Base-by-base conservation (phyloP, 169 alveolate species). In the Babesia gibsoni region DNA sequence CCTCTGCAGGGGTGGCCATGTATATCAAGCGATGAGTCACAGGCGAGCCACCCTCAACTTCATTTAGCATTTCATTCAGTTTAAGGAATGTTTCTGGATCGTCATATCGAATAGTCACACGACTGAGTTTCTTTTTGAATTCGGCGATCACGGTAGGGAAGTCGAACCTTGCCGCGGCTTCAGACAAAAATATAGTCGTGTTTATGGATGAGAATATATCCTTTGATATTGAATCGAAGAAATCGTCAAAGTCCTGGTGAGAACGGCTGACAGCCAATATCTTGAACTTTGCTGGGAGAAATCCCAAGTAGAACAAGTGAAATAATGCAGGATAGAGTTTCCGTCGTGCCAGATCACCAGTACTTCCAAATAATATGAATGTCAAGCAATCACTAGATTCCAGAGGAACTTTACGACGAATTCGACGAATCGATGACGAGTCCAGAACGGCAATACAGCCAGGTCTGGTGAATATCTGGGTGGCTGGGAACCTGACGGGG, bases 371-470 rank as follows among this genome's bases (percentile, higher is more conserved):
- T 36, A 79, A 49, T 8, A 79, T 35, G 27, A 79, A 56, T 0
- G 88, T 68, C 29, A 79, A 65, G 65, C 49, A 69, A 48, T 79
- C 88, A 18, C 45, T 61, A 14, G 41, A 73, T 30, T 67, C 72
- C 29, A 68, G 30, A 9, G 82, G 82, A 10, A 69, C 46, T 36
- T 79, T 68, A 23, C 67, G 68, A 7, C 83, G 41, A 22, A 68
- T 67, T n/a, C 67, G 67, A 27, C 83, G 67, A 12, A 67, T 68
- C 20, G 69, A 50, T 9, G 83, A 68, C 4, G 88, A 69, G 49
- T 79, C 88, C 43, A 79, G 58, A 9, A 79, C 88, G 8, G 79
- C 75, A 16, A 79, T 65, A 48, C 88, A 79, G 23, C 88, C 88
- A 10, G 88, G 83, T 43, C 64, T 79, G 16, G 88, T 79, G 56